phyloP scores from a whole-genome alignment of 2,329 filamentous ascomycete genomes.

The Cordyceps pruinosa region DNA sequence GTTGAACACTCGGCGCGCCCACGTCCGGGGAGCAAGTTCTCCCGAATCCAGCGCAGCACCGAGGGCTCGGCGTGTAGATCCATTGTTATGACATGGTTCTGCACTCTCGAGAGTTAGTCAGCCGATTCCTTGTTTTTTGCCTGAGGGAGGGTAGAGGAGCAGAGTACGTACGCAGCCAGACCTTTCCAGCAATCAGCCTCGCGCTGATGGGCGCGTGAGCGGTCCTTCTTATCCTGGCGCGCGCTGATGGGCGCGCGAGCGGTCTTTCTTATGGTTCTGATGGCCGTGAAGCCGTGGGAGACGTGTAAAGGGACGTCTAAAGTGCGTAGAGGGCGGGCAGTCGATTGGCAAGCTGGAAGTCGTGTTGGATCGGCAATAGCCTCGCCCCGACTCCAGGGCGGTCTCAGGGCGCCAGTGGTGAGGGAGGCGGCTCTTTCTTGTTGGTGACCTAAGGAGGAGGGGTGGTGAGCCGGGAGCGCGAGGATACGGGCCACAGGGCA shows the following conservation, averaged over 20 bases:
- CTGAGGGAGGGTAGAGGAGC: background rate
- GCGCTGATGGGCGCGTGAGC: conserved; percentile 92
- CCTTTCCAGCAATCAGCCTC: conserved; percentile 87
- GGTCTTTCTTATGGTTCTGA: conserved; percentile 97
- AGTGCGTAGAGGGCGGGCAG: no score
- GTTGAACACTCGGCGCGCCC: no score
- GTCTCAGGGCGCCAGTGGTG: no score
- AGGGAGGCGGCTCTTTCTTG: conserved; percentile 46
- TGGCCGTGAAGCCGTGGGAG: no score
- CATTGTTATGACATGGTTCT: conserved; percentile 74
- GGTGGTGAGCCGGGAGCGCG: conserved; percentile 14
- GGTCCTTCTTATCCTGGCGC: conserved; percentile 94
- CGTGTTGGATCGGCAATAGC: no score
- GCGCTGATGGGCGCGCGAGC: conserved; percentile 92
- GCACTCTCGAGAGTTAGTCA: conserved; percentile 37
- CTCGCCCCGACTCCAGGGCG: no score
- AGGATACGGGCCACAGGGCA: background rate
- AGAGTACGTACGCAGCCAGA: conserved; percentile 59
- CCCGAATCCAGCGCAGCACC: conserved; percentile 82
- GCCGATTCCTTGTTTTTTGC: background rate
- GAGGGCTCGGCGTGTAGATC: conserved; percentile 92
- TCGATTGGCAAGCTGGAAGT: no score
- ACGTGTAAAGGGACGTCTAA: no score
- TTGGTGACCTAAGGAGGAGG: conserved; percentile 42
- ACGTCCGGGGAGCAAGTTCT: no score